phyloP scores from a whole-genome alignment of 163 green algal genomes.

The Prototheca wickerhamii region DNA sequence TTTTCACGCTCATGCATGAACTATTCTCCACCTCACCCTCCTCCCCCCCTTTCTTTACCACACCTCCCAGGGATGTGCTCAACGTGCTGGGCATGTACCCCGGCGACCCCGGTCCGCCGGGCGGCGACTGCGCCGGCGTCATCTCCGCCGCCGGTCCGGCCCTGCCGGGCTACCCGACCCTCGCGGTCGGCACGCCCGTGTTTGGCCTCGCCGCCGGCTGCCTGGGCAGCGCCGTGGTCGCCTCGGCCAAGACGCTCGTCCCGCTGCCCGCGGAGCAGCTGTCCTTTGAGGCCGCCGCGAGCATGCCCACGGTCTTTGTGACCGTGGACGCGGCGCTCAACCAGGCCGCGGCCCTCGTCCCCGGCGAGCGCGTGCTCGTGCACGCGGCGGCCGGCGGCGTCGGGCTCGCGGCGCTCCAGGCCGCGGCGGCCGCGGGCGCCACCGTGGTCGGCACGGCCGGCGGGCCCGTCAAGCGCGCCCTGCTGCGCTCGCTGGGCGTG shows the following conservation, averaged over 20 bases:
- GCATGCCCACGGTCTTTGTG: slow-evolving; percentile 46
- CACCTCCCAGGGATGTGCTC: slow-evolving; percentile 38
- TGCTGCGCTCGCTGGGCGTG: slow-evolving; percentile 58
- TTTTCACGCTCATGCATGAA: neutral
- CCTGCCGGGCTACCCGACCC: slow-evolving; percentile 8
- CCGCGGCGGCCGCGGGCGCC: slow-evolving; percentile 27
- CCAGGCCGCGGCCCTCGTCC: slow-evolving; percentile 6
- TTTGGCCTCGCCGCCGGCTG: slow-evolving; percentile 73
- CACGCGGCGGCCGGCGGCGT: slow-evolving; percentile 70
- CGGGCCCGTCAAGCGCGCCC: slow-evolving; percentile 54
- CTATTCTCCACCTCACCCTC: neutral
- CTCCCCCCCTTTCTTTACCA: neutral
- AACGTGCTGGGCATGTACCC: slow-evolving; percentile 70
- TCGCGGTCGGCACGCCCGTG: slow-evolving; percentile 33
- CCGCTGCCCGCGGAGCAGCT: slow-evolving; percentile 23
- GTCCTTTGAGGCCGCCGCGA: slow-evolving; percentile 32
- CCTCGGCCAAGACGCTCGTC: slow-evolving; percentile 17
- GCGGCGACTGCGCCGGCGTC: slow-evolving; percentile 68
- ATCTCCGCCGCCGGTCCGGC: slow-evolving; percentile 32
- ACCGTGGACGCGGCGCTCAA: slow-evolving; percentile 35
- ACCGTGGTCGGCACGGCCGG: slow-evolving; percentile 59
- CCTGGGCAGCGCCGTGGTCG: slow-evolving; percentile 55
- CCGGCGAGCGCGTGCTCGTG: slow-evolving; percentile 46
- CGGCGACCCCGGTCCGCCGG: slow-evolving; percentile 72
- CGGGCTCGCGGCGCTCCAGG: slow-evolving; percentile 66